A percentile compares a stretch with the other conserved stretches of the same genome.
These are phyloP conservation scores for Lathyrus oleraceus DNA, from an alignment of 306 rosid genomes.

Conservation along the genomic window DNA sequence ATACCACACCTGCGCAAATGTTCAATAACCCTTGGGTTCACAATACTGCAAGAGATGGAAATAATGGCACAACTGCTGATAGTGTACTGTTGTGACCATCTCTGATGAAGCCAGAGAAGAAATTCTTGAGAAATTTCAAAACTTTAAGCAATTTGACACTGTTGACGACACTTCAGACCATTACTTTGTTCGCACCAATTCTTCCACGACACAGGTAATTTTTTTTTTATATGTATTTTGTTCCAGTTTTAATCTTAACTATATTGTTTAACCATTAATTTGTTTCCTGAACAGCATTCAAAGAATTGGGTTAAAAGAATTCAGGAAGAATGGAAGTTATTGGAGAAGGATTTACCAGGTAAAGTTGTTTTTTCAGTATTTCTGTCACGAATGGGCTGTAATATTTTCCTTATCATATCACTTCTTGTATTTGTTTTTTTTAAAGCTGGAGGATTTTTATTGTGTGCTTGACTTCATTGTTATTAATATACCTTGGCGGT, in stretches of 20 bases:
- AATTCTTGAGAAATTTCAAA: slow-evolving; percentile 53
- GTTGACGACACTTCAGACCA: slow-evolving; percentile 74
- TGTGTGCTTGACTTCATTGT: slow-evolving; percentile 18
- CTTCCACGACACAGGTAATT: slow-evolving; percentile 55
- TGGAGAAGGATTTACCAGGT: slow-evolving; percentile 93
- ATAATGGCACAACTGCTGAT: too few relatives aligned
- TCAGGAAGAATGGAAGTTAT: slow-evolving; percentile 85
- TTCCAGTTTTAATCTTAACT: slow-evolving; percentile 26
- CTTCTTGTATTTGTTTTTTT: background rate
- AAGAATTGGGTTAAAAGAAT: slow-evolving; percentile 69
- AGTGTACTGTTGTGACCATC: too few relatives aligned
- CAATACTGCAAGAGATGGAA: too few relatives aligned
- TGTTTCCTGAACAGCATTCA: slow-evolving; percentile 51
- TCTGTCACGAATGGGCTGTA: slow-evolving; percentile 20
- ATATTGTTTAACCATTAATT: slow-evolving; percentile 7
- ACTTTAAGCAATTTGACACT: slow-evolving; percentile 75
- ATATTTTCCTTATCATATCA: slow-evolving; percentile 24
- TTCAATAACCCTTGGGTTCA: slow-evolving; percentile 29
- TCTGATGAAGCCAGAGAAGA: slow-evolving; percentile 51
- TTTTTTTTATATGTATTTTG: slow-evolving; percentile 29
- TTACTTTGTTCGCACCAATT: slow-evolving; percentile 35
- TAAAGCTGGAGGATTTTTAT: slow-evolving; percentile 13
- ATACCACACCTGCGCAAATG: slow-evolving; percentile 38
- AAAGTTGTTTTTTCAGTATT: slow-evolving; percentile 31
- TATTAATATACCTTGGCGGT: background rate